These are phyloP conservation scores for Lepidium didymum DNA, from an alignment of 345 rosid genomes.

Conservation along the genomic window DNA sequence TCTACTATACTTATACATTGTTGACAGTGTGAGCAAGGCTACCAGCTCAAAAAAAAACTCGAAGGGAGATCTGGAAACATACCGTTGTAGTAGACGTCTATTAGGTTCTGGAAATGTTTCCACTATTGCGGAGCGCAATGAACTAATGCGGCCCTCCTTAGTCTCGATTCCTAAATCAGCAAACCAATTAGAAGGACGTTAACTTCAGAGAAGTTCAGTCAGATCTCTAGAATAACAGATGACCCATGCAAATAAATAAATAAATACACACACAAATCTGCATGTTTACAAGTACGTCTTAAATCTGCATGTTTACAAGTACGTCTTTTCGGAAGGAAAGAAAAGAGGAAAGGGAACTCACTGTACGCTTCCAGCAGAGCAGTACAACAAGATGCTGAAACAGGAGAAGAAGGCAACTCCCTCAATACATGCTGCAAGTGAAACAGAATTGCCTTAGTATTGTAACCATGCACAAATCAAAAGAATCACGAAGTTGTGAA, in stretches of 20 bases:
- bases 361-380: slow-evolving; percentile 95
- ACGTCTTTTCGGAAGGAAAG: slow-evolving; percentile 8
- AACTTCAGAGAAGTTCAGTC: background rate
- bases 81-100: slow-evolving; percentile 87
- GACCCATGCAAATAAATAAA: background rate
- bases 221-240: slow-evolving; percentile 7
- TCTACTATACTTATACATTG: background rate
- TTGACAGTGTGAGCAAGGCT: background rate
- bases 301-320: slow-evolving; percentile 5
- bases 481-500: background rate
- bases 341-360: slow-evolving; percentile 36
- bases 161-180: slow-evolving; percentile 68
- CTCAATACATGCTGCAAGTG: slow-evolving; percentile 79
- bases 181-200: slow-evolving; percentile 5
- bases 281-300: slow-evolving; percentile 6
- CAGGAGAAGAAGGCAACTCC: slow-evolving; percentile 98
- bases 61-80: slow-evolving; percentile 1
- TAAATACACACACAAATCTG: background rate
- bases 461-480: slow-evolving; percentile 3
- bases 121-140: slow-evolving; percentile 75
- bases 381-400: slow-evolving; percentile 95
- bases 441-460: slow-evolving; percentile 23
- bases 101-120: slow-evolving; percentile 99
- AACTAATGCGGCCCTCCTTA: slow-evolving; percentile 74
- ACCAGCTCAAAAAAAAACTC: background rate